Conservation (phyloP, 169 alveolate genomes). For the Plasmodium chabaudi region DNA sequence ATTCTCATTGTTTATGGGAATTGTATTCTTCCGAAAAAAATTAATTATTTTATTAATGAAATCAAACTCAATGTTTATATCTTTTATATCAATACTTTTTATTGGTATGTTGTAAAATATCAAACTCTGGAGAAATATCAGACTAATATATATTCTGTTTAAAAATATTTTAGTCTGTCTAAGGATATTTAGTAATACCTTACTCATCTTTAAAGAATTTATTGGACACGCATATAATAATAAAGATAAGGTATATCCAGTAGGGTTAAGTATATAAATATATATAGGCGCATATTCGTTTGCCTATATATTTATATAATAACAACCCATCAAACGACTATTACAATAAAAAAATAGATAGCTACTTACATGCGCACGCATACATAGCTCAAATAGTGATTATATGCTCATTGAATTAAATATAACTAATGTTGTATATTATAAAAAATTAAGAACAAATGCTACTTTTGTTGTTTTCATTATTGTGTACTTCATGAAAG, state of each 20-base stretch:
- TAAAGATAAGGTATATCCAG: too few relatives aligned
- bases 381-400: too few relatives aligned
- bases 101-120: slow-evolving; percentile 32
- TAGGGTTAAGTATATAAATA: too few relatives aligned
- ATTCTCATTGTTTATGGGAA: background rate
- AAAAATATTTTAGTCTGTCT: slow-evolving; percentile 23
- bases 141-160: slow-evolving; percentile 6
- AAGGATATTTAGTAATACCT: slow-evolving; percentile 15
- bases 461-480: too few relatives aligned
- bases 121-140: slow-evolving; percentile 18
- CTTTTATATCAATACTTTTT: slow-evolving; percentile 30
- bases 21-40: slow-evolving; percentile 11
- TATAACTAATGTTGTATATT: too few relatives aligned
- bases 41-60: slow-evolving; percentile 16
- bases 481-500: too few relatives aligned
- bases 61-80: slow-evolving; percentile 20
- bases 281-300: background rate
- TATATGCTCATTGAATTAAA: too few relatives aligned
- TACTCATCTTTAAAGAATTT: slow-evolving; percentile 34
- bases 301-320: background rate
- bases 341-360: too few relatives aligned
- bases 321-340: too few relatives aligned
- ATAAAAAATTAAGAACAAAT: too few relatives aligned
- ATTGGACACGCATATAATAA: too few relatives aligned
- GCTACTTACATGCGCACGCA: too few relatives aligned